A percentile compares a stretch with the other conserved stretches of the same genome.
These are phyloP conservation scores for Nigrospora sphaerica DNA, from an alignment of 2,329 filamentous ascomycete genomes.

Conservation along the genomic window DNA sequence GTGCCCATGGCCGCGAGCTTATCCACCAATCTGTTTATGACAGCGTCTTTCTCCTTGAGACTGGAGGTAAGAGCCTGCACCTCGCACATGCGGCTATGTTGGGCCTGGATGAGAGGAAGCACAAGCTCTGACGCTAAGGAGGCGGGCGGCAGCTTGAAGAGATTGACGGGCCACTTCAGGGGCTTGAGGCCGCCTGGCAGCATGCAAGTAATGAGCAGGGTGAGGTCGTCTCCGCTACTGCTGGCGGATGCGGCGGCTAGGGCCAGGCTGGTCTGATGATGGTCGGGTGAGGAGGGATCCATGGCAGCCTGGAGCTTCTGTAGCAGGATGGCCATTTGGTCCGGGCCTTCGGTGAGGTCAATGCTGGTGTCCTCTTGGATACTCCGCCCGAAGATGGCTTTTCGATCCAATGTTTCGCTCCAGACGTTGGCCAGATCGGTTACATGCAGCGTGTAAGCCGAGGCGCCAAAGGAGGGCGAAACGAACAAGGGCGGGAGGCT, in stretches of 20 bases:
- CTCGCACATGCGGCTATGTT: slow-evolving; percentile 31
- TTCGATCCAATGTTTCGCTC: slow-evolving; percentile 56
- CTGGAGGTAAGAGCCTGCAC: slow-evolving; percentile 33
- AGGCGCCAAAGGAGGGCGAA: slow-evolving; percentile 45
- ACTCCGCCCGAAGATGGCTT: slow-evolving; percentile 56
- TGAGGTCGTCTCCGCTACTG: slow-evolving; percentile 30
- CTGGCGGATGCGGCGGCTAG: slow-evolving; percentile 27
- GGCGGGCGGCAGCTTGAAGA: slow-evolving; percentile 38
- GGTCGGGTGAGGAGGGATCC: slow-evolving; percentile 36
- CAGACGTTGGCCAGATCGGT: slow-evolving; percentile 72
- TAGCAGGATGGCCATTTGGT: slow-evolving; percentile 62
- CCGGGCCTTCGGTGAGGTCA: slow-evolving; percentile 57
- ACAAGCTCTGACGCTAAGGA: slow-evolving; percentile 41
- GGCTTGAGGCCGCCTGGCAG: slow-evolving; percentile 45
- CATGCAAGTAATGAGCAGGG: slow-evolving; percentile 50
- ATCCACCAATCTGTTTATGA: slow-evolving; percentile 43
- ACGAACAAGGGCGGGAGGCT: slow-evolving; percentile 55
- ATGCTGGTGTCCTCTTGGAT: slow-evolving; percentile 60
- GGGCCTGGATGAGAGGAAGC: slow-evolving; percentile 42
- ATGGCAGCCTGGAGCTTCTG: slow-evolving; percentile 50
- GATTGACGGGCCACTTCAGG: slow-evolving; percentile 57
- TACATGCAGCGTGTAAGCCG: slow-evolving; percentile 57
- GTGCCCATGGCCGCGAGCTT: slow-evolving; percentile 46
- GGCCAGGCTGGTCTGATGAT: slow-evolving; percentile 36
- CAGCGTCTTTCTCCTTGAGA: slow-evolving; percentile 42